Evolutionary conservation across 2,329 filamentous ascomycete species (phyloP).

Genomic region (Dothistroma septosporum): DNA sequence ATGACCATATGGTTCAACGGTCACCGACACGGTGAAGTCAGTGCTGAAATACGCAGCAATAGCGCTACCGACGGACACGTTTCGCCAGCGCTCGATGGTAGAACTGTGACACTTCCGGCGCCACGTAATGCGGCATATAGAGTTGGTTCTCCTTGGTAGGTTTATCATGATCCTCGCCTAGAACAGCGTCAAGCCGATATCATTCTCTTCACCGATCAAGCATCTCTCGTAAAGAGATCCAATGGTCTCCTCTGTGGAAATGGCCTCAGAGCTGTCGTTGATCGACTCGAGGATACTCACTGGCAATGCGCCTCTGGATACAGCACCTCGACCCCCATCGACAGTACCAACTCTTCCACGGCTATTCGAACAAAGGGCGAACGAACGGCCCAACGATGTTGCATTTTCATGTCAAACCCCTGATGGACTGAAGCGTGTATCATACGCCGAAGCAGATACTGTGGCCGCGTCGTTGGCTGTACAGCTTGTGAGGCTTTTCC

Average conservation of each 20-base stretch:
- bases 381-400: constrained; percentile 12
- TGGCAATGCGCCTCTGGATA: constrained; percentile 15
- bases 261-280: constrained; percentile 1
- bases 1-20: not conserved
- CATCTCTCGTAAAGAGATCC: not conserved
- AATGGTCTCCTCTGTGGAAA: not conserved
- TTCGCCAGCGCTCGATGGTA: not conserved
- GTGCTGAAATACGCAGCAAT: not conserved
- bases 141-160: not conserved
- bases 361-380: constrained; percentile 19
- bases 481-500: constrained; percentile 10
- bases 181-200: not conserved
- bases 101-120: not conserved
- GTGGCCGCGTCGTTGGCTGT: constrained; percentile 17
- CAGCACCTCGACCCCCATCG: constrained; percentile 14
- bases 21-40: not conserved
- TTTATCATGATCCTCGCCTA: not conserved
- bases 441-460: constrained; percentile 20
- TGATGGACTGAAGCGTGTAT: constrained; percentile 14
- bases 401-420: constrained; percentile 21
- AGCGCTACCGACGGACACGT: not conserved
- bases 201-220: not conserved
- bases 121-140: not conserved
- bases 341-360: constrained; percentile 20
- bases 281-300: constrained; percentile 14